Conservation (phyloP, 2,329 filamentous ascomycete genomes). For the Venturia oleaginea region DNA sequence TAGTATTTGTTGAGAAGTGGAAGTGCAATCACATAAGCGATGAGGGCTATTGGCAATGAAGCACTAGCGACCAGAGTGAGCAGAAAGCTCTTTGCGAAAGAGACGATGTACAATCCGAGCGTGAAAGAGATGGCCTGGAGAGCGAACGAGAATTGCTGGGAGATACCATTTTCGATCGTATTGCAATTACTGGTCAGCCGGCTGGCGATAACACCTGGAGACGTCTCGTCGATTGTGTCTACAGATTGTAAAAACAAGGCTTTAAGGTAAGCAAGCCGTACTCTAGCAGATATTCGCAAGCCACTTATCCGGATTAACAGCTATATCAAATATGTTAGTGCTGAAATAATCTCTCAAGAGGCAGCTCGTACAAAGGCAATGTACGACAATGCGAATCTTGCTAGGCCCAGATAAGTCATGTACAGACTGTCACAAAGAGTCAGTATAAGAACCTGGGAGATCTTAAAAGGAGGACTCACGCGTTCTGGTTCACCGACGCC, state of each 20-base stretch:
- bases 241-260: slow-evolving; percentile 22
- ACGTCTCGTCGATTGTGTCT: slow-evolving; percentile 21
- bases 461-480: slow-evolving; percentile 23
- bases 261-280: slow-evolving; percentile 22
- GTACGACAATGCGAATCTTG: slow-evolving; percentile 46
- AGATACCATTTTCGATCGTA: slow-evolving; percentile 22
- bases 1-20: slow-evolving; percentile 27
- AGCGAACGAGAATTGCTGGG: slow-evolving; percentile 20
- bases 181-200: slow-evolving; percentile 24
- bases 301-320: slow-evolving; percentile 22
- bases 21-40: slow-evolving; percentile 23
- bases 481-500: slow-evolving; percentile 36
- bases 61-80: slow-evolving; percentile 22
- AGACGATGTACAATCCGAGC: slow-evolving; percentile 27
- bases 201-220: slow-evolving; percentile 22
- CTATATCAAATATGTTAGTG: slow-evolving; percentile 16
- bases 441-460: neutral
- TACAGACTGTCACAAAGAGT: slow-evolving; percentile 34
- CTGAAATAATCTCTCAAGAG: neutral
- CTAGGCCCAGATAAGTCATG: slow-evolving; percentile 51
- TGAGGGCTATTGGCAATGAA: slow-evolving; percentile 25
- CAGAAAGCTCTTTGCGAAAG: slow-evolving; percentile 22
- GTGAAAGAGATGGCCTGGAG: slow-evolving; percentile 27
- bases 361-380: slow-evolving; percentile 39
- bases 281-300: slow-evolving; percentile 21